Conservation (phyloP, 164 flowering plant species). For the Pachysandra terminalis region DNA sequence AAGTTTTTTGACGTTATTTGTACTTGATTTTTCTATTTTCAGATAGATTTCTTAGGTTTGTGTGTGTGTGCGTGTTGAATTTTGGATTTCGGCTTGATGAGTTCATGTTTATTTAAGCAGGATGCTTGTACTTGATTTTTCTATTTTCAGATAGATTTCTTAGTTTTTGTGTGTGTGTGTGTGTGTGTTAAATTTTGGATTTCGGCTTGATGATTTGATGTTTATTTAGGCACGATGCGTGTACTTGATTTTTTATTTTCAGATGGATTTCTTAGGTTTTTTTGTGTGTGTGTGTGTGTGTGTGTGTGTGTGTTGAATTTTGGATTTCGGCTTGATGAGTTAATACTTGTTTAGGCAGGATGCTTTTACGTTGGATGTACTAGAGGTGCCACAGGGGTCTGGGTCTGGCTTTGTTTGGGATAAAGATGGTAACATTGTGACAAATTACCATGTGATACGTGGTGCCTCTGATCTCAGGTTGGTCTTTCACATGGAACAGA, state of each 20-base stretch:
- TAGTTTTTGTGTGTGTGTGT: no score
- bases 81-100: constrained; percentile 3
- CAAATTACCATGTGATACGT: constrained; percentile 97
- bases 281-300: no score
- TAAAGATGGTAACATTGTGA: constrained; percentile 77
- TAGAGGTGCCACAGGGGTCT: constrained; percentile 97
- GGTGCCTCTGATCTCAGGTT: constrained; percentile 98
- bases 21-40: no score
- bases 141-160: background rate
- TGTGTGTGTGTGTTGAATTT: background rate
- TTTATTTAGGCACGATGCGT: no score
- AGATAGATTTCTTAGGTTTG: no score
- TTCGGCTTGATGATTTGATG: no score
- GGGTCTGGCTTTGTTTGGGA: constrained; percentile 99
- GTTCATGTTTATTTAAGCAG: constrained; percentile 52
- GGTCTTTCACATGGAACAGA: constrained; percentile 16
- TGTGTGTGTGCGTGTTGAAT: no score
- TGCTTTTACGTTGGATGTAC: constrained; percentile 86
- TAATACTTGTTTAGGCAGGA: constrained; percentile 66
- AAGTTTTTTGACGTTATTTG: no score
- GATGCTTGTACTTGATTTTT: constrained; percentile 38
- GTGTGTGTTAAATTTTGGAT: no score
- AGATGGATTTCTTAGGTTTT: no score
- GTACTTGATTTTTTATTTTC: no score
- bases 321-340: constrained; percentile 5